Base-by-base conservation (phyloP, 2,329 filamentous ascomycete species). In the Xylaria arbuscula region DNA sequence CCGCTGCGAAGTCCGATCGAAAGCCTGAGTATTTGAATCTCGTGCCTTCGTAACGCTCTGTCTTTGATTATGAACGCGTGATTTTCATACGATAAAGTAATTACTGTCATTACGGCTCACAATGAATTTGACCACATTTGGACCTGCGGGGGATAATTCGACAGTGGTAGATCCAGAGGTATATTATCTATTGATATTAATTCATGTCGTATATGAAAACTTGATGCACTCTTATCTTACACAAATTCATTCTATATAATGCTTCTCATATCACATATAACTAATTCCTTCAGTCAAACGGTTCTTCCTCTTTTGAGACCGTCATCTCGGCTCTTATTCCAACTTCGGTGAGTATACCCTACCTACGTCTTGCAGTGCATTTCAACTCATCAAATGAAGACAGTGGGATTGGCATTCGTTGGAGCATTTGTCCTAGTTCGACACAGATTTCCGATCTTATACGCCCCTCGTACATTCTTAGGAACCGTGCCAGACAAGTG, bases 291-390 rank as follows among this genome's bases (percentile, higher is more conserved):
- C 57, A 77, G 76, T 72, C 74, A 7, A 72, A 74, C 28, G 74
- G 72, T 19, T 77, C 76, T n/a, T 72, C 75, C 17, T 77, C 76
- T 2, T 69, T 77, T 3, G 73, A 75, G 3, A 70, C 76, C 19
- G 65, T 78, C 1, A 15, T 76, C 7, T 74, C 75, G n/a, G 76
- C 76, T 32, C 76, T 78, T 50, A 70, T 77, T 17, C 76, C 76
- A 3, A 73, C 76, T 34, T 76, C 70, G 72, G 76, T 78, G 58
- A 72, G 76, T 73, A 4, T 40, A 15, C 13, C 40, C 50, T 48
- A 42, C 15, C 22, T 15, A n/a, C 13, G 15, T 61, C 48, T 10
- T 54, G 3, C 1, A 6, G 24, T n/a, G 13, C 2, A 38, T 28
- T 24, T 55, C 34, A 8, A 62, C 73, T 77, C 53, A 77, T 22